Evolutionary conservation across 768 basidiomycete genomes (phyloP), one percentile per base, ranked within the genome.

Genomic region (Podaxis pistillaris): DNA sequence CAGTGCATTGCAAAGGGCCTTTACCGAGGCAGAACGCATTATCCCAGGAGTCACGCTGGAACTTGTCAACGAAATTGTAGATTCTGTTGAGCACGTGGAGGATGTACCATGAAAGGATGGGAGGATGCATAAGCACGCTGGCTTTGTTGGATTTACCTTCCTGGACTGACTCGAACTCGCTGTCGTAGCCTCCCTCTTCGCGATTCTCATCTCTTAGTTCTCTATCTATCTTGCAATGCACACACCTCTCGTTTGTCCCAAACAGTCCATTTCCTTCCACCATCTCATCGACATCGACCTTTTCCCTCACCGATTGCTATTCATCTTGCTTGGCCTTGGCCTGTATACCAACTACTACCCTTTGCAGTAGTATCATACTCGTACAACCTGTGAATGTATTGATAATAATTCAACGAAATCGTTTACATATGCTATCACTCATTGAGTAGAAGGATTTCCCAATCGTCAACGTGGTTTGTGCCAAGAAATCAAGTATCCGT

Each of bases 11-110:
- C 92, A 97, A 67, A 84, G 91, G 33, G 96, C 97, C 2, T 96
- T 98, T 70, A 92, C 93, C 28, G 94, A 97, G 30, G 96, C 96
- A 12, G 97, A 99, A 77, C 83, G 91, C 63, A 89, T 94, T 60
- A 97, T 98, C 67, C 97, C 97, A 7, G 97, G 97, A 4, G 88
- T 99, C 33, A 92, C 94, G 24, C 79, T 91, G 76, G 96, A 96
- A 64, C 81, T 98, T 54, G 91, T 97, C 58, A 91, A 93, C 70
- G 96, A 97, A 76, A 94, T 95, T 66, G 92, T 94, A 24, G 93
- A 95, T 72, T 93, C 92, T 13, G 93, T 95, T 17, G 93, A 95
- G 71, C 91, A 90, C 66, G 91, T 94, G 41, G 91, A 93, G 65
- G 93, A 93, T 28, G 86, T 87, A 49, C 82, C 79, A 74, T 87